phyloP scores from a whole-genome alignment of 257 asterid genomes.

The Solanum neorickii region DNA sequence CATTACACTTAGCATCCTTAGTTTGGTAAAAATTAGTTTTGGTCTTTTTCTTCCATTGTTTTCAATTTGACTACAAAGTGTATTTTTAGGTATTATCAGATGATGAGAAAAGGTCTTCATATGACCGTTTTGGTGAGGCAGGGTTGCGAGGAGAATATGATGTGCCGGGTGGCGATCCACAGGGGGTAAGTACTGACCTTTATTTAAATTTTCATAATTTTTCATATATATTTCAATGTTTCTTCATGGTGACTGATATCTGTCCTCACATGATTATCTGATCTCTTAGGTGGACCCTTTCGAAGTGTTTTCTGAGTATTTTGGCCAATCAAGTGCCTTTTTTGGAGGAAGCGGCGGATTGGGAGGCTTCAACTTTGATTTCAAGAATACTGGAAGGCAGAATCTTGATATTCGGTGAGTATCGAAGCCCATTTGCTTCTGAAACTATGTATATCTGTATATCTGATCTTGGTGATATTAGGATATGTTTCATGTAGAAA shows the following conservation, averaged over 20 bases:
- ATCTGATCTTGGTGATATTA: not conserved
- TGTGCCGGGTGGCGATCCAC: slow-evolving; percentile 41
- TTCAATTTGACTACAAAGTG: not conserved
- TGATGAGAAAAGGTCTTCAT: slow-evolving; percentile 67
- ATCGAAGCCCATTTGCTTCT: not conserved
- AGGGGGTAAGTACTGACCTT: slow-evolving; percentile 31
- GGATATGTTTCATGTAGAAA: not conserved
- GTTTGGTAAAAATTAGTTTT: not conserved
- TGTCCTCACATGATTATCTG: not conserved
- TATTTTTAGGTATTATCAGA: slow-evolving; percentile 75
- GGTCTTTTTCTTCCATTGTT: not conserved
- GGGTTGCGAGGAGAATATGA: slow-evolving; percentile 67
- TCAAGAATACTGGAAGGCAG: slow-evolving; percentile 36
- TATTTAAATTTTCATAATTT: not conserved
- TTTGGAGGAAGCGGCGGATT: slow-evolving; percentile 56
- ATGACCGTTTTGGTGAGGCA: slow-evolving; percentile 87
- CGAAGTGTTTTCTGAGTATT: slow-evolving; percentile 62
- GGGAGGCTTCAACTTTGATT: slow-evolving; percentile 42
- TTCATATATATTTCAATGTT: not conserved
- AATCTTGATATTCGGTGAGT: slow-evolving; percentile 80
- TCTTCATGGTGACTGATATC: not conserved
- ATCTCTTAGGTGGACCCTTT: slow-evolving; percentile 69
- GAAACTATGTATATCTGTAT: not conserved
- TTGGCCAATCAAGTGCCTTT: slow-evolving; percentile 54
- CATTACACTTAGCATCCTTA: not conserved